These are phyloP conservation scores for Fusarium sp. DNA, from an alignment of 2,329 filamentous ascomycete species.

Conservation along the genomic window DNA sequence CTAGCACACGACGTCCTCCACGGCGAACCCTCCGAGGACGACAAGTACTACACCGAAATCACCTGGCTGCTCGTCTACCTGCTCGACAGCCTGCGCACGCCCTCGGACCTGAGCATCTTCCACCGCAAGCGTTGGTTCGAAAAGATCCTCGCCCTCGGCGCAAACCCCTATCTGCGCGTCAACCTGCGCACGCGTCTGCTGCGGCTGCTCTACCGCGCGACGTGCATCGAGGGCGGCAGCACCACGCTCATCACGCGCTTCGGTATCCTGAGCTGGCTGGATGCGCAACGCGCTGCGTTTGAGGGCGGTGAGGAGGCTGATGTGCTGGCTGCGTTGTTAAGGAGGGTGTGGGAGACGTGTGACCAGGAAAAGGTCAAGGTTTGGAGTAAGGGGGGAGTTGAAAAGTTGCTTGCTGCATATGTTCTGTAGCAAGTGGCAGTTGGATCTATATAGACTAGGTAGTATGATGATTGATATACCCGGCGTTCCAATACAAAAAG, in stretches of 20 bases:
- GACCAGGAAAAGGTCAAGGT: constrained; percentile 71
- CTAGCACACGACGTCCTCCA: constrained; percentile 72
- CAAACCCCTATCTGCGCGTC: constrained; percentile 71
- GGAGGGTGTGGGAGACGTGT: constrained; percentile 70
- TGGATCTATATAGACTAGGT: constrained; percentile 14
- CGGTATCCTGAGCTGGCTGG: constrained; percentile 79
- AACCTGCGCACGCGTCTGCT: constrained; percentile 69
- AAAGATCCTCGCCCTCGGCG: constrained; percentile 75
- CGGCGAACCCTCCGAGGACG: constrained; percentile 76
- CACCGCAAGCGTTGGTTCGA: constrained; percentile 76
- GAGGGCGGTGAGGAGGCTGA: constrained; percentile 56
- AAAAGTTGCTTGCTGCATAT: constrained; percentile 43
- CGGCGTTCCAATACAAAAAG: constrained; percentile 24
- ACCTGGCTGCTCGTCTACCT: constrained; percentile 80
- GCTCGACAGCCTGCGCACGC: constrained; percentile 71
- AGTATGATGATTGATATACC: constrained; percentile 35
- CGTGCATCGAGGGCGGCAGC: constrained; percentile 75
- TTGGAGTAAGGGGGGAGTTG: constrained; percentile 71
- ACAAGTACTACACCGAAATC: constrained; percentile 77
- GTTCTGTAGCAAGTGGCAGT: constrained; percentile 8
- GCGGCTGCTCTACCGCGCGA: constrained; percentile 73
- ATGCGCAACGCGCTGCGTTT: constrained; percentile 65
- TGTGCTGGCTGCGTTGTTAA: constrained; percentile 65
- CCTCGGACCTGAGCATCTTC: constrained; percentile 69
- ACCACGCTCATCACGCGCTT: constrained; percentile 83